These are phyloP conservation scores for Lasiosphaeria miniovina DNA, from an alignment of 495 filamentous ascomycete species.

Conservation along the genomic window DNA sequence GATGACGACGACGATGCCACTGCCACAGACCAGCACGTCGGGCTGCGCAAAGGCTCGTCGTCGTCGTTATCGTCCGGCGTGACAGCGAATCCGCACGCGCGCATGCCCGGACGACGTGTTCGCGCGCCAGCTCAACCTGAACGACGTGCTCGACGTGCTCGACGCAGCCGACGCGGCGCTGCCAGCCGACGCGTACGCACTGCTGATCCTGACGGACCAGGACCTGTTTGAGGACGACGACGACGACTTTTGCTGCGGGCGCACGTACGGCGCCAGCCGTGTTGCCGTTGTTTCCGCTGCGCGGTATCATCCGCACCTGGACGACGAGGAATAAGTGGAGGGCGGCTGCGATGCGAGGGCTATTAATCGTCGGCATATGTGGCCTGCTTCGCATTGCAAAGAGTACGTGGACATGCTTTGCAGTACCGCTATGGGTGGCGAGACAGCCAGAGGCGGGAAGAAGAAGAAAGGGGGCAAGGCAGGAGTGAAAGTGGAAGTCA, in stretches of 20 bases:
- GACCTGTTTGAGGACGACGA: slow-evolving; percentile 67
- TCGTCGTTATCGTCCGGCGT: slow-evolving; percentile 4
- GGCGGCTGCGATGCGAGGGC: not conserved
- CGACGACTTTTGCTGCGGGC: slow-evolving; percentile 65
- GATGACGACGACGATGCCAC: slow-evolving; percentile 7
- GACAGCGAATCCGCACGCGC: slow-evolving; percentile 55
- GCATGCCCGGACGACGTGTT: slow-evolving; percentile 47
- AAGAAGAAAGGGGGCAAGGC: not conserved
- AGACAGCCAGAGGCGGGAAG: not conserved
- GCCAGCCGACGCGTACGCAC: slow-evolving; percentile 57
- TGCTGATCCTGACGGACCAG: slow-evolving; percentile 56
- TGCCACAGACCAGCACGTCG: slow-evolving; percentile 31
- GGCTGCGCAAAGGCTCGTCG: slow-evolving; percentile 36
- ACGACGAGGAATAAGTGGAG: not conserved
- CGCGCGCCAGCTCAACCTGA: slow-evolving; percentile 55
- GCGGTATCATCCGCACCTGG: slow-evolving; percentile 52
- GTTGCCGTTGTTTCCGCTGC: slow-evolving; percentile 58
- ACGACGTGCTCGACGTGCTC: slow-evolving; percentile 64
- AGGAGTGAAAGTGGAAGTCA: not conserved
- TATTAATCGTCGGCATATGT: not conserved
- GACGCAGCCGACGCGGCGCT: slow-evolving; percentile 56
- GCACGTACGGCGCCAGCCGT: slow-evolving; percentile 62
- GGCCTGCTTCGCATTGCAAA: slow-evolving; percentile 1
- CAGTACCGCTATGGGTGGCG: not conserved
- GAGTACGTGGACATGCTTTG: not conserved